phyloP scores from a whole-genome alignment of 768 basidiomycete genomes.

The Rhizopogon sp. region DNA sequence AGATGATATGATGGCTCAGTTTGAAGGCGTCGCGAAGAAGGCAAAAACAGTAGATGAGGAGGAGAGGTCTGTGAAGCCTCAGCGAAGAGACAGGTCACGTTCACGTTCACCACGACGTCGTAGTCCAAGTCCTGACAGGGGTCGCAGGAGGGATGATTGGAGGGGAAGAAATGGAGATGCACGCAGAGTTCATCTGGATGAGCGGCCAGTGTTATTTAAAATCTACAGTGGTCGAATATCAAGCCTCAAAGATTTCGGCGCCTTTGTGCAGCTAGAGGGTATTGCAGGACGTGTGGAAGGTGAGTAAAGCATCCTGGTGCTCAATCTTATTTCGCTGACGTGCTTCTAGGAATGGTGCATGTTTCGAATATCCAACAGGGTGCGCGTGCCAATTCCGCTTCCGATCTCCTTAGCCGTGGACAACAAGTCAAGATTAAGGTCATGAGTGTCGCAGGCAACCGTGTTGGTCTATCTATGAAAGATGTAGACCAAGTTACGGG shows the following conservation, averaged over 20 bases:
- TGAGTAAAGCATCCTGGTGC: constrained; percentile 31
- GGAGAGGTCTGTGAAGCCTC: constrained; percentile 54
- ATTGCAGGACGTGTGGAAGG: constrained; percentile 85
- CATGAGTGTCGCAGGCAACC: constrained; percentile 81
- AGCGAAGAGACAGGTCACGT: constrained; percentile 43
- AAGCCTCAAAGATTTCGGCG: constrained; percentile 91
- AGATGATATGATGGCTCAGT: constrained; percentile 81
- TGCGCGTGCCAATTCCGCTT: constrained; percentile 79
- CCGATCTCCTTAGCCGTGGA: constrained; percentile 80
- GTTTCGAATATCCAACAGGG: constrained; percentile 88
- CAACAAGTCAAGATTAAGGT: constrained; percentile 94
- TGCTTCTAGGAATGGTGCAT: constrained; percentile 84
- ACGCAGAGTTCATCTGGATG: constrained; percentile 49
- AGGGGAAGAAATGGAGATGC: constrained; percentile 34
- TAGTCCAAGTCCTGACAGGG: constrained; percentile 58
- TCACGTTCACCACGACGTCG: constrained; percentile 42
- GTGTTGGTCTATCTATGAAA: constrained; percentile 91
- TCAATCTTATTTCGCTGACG: constrained; percentile 2
- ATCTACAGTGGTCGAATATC: constrained; percentile 87
- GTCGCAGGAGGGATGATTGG: constrained; percentile 41
- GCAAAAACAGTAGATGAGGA: constrained; percentile 36
- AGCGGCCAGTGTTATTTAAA: constrained; percentile 86
- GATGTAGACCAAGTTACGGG: constrained; percentile 93
- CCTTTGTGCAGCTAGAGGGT: constrained; percentile 89
- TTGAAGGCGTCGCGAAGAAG: constrained; percentile 63